These are phyloP conservation scores for Teunomyces barrocoloradensis DNA, from an alignment of 805 yeast species.

Conservation along the genomic window DNA sequence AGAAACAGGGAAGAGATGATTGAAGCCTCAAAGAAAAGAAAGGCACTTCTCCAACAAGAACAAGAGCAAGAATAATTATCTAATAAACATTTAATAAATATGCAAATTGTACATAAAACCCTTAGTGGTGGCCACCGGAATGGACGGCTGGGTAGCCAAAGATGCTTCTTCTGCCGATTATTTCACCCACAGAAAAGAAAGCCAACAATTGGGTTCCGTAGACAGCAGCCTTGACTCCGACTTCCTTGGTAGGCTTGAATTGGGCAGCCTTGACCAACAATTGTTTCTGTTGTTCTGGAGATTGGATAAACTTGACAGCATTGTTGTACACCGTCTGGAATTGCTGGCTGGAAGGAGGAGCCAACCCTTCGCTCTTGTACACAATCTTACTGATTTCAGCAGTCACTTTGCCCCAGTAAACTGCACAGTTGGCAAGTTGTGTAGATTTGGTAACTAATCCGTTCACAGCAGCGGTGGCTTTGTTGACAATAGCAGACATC, in stretches of 20 bases:
- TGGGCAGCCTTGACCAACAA: conserved; percentile 45
- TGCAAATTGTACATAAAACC: background rate
- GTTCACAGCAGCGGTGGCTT: conserved; percentile 40
- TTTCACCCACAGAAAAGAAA: conserved; percentile 91
- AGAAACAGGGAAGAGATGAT: conserved; percentile 69
- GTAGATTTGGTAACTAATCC: conserved; percentile 35
- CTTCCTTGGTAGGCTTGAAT: conserved; percentile 51
- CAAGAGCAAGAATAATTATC: background rate
- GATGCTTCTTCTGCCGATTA: conserved; percentile 90
- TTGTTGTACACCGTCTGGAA: conserved; percentile 69
- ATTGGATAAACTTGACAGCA: conserved; percentile 34
- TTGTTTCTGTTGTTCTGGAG: conserved; percentile 57
- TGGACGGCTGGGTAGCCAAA: conserved; percentile 80
- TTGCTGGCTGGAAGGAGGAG: conserved; percentile 82
- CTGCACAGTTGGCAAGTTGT: conserved; percentile 48
- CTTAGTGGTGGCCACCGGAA: conserved; percentile 32
- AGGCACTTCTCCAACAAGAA: conserved; percentile 17
- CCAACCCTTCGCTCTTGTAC: conserved; percentile 87
- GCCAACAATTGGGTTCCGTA: conserved; percentile 84
- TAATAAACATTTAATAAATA: conserved; percentile 1
- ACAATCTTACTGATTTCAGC: conserved; percentile 71
- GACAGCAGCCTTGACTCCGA: conserved; percentile 64
- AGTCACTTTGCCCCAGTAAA: conserved; percentile 78
- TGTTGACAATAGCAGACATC: conserved; percentile 45
- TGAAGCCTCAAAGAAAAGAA: conserved; percentile 66